These are phyloP conservation scores for Rosa rugosa DNA, from an alignment of 306 rosid genomes.

Conservation along the genomic window DNA sequence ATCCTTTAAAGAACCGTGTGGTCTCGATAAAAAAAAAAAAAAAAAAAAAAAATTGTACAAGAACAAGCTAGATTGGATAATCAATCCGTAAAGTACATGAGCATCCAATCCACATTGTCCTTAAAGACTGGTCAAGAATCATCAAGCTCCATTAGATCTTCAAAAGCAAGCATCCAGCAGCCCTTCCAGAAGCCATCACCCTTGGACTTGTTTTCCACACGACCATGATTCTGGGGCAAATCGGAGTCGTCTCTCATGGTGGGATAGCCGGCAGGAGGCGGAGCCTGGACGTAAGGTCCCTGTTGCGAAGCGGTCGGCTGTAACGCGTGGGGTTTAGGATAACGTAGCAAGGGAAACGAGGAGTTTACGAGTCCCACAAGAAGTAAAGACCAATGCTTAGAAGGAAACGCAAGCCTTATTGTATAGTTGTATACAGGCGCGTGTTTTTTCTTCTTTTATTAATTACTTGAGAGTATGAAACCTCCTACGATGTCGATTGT, in stretches of 20 bases:
- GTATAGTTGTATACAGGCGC: no score
- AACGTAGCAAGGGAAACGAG: no score
- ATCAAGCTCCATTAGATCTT: not conserved
- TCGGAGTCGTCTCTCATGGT: slow-evolving; percentile 39
- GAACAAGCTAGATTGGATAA: not conserved
- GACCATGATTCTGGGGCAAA: not conserved
- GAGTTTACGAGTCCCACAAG: no score
- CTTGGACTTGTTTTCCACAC: slow-evolving; percentile 48
- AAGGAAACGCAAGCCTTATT: no score
- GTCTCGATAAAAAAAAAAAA: no score
- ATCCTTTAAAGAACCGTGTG: no score
- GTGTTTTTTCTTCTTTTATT: no score
- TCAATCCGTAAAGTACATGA: not conserved
- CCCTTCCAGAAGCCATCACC: slow-evolving; percentile 92
- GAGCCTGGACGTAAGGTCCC: slow-evolving; percentile 32
- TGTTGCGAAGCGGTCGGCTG: slow-evolving; percentile 23
- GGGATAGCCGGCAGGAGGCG: slow-evolving; percentile 78
- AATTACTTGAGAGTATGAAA: no score
- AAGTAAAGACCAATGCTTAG: no score
- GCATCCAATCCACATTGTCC: not conserved
- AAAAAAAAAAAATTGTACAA: not conserved
- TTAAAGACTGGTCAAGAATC: not conserved
- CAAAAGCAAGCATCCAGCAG: slow-evolving; percentile 81
- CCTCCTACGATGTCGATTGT: no score
- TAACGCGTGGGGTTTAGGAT: no score